phyloP scores from a whole-genome alignment of 1,284 basidiomycete genomes.

The Stygiomarasmius scandens region DNA sequence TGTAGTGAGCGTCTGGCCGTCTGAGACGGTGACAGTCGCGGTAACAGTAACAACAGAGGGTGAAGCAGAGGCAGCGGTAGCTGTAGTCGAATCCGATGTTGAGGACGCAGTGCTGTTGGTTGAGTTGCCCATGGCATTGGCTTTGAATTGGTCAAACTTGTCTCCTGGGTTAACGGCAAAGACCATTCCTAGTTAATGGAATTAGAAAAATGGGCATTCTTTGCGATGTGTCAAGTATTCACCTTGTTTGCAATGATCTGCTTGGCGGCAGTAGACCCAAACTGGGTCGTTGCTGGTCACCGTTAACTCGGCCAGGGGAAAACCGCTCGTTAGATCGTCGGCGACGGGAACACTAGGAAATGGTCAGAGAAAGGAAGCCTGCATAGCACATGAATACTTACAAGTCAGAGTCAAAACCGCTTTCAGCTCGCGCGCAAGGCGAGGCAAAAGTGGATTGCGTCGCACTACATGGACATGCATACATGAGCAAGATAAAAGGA shows the following conservation, averaged over 20 bases:
- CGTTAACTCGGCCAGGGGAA: slow-evolving; percentile 46
- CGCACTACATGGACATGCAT: too few species aligned
- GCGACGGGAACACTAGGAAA: slow-evolving; percentile 50
- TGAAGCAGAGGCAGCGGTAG: slow-evolving; percentile 21
- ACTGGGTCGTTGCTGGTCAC: slow-evolving; percentile 53
- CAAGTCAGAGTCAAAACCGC: slow-evolving; percentile 64
- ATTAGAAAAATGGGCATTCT: background rate
- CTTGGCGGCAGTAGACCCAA: slow-evolving; percentile 61
- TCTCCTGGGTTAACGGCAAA: slow-evolving; percentile 63
- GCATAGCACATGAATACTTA: slow-evolving; percentile 37
- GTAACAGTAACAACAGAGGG: slow-evolving; percentile 34
- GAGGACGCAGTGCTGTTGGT: slow-evolving; percentile 29
- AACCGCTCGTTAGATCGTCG: slow-evolving; percentile 43
- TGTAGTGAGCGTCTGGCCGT: slow-evolving; percentile 29
- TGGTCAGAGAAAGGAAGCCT: background rate
- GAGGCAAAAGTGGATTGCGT: slow-evolving; percentile 58
- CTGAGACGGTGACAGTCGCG: slow-evolving; percentile 38
- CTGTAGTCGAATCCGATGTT: slow-evolving; percentile 12
- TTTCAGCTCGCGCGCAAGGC: slow-evolving; percentile 46
- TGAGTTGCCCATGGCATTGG: slow-evolving; percentile 55
- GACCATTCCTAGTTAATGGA: slow-evolving; percentile 54
- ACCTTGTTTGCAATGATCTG: slow-evolving; percentile 37
- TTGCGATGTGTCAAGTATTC: background rate
- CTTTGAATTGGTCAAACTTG: slow-evolving; percentile 50
- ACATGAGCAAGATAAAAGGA: too few species aligned